Evolutionary conservation across 768 basidiomycete genomes (phyloP).

Genomic region (Punctularia strigosozonata): DNA sequence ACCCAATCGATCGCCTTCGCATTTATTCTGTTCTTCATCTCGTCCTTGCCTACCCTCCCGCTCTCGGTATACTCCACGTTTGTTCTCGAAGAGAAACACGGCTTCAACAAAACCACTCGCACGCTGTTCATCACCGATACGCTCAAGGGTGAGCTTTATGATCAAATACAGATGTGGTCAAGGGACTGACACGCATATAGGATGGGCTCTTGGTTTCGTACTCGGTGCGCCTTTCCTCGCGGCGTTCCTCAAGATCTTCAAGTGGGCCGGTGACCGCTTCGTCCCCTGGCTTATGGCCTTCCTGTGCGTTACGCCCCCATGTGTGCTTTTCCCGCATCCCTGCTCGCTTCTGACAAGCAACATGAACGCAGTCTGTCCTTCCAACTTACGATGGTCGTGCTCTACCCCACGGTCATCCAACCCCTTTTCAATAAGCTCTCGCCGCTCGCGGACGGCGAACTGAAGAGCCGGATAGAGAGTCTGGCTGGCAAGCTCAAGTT

Average conservation of each 20-base stretch:
- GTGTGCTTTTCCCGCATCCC: background rate
- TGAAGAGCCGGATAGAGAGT: conserved; percentile 65
- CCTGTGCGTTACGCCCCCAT: conserved; percentile 45
- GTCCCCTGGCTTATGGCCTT: conserved; percentile 92
- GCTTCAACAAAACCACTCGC: conserved; percentile 92
- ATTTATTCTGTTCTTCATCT: conserved; percentile 50
- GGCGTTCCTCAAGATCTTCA: conserved; percentile 78
- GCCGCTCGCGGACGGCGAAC: conserved; percentile 64
- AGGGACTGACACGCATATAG: too few species aligned
- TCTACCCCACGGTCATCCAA: conserved; percentile 83
- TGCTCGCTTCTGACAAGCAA: background rate
- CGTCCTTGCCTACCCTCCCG: conserved; percentile 62
- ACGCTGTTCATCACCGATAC: conserved; percentile 67
- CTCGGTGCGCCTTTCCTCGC: conserved; percentile 83
- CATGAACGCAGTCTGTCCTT: conserved; percentile 50
- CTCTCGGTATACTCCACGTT: conserved; percentile 81
- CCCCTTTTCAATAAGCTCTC: conserved; percentile 97
- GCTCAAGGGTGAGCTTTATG: too few species aligned
- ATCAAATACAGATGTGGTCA: too few species aligned
- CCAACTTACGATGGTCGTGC: conserved; percentile 72
- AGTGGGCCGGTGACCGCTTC: conserved; percentile 89
- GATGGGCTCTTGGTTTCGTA: conserved; percentile 55
- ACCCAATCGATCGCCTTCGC: conserved; percentile 73
- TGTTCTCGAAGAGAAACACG: conserved; percentile 88
- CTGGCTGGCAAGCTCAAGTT: conserved; percentile 79